Conservation (phyloP, 345 rosid species). For the Populus ilicifolia region DNA sequence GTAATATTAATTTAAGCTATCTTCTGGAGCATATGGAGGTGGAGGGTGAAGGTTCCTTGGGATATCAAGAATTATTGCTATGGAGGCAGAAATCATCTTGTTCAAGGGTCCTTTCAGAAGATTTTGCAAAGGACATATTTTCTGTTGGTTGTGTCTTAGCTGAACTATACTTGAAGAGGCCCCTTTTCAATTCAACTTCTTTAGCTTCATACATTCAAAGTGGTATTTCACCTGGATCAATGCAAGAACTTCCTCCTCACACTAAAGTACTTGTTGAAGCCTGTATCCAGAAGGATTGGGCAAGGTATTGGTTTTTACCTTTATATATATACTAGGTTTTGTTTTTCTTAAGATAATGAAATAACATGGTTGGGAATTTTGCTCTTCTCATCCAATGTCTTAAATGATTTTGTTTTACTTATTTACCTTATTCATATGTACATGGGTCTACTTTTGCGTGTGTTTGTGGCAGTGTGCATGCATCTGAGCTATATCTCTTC, state of each 20-base stretch:
- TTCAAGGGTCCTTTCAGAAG: constrained; percentile 34
- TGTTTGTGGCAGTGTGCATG: not conserved
- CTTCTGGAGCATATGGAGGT: constrained; percentile 69
- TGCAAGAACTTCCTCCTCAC: constrained; percentile 73
- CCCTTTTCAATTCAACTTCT: constrained; percentile 69
- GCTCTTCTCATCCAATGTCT: not conserved
- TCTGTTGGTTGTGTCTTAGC: constrained; percentile 80
- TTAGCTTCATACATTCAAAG: constrained; percentile 44
- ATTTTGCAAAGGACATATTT: constrained; percentile 64
- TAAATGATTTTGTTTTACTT: constrained; percentile 8
- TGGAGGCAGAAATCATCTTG: constrained; percentile 59
- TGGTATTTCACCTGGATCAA: constrained; percentile 51
- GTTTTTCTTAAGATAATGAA: not conserved
- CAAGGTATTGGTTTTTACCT: constrained; percentile 40
- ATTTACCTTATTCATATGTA: not conserved
- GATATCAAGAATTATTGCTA: constrained; percentile 60
- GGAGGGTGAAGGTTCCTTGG: constrained; percentile 47
- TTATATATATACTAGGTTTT: not conserved
- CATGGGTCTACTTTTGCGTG: not conserved
- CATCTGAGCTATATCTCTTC: constrained; percentile 9
- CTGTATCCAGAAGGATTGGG: constrained; percentile 67
- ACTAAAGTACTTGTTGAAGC: constrained; percentile 67
- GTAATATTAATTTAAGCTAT: constrained; percentile 44
- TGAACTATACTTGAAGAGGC: constrained; percentile 68
- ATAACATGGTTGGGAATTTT: not conserved